Percentiles rank a stretch among this genome's conserved stretches.
These are phyloP conservation scores for Aspergillus sp. DNA, from an alignment of 2,329 filamentous ascomycete genomes.

Conservation along the genomic window DNA sequence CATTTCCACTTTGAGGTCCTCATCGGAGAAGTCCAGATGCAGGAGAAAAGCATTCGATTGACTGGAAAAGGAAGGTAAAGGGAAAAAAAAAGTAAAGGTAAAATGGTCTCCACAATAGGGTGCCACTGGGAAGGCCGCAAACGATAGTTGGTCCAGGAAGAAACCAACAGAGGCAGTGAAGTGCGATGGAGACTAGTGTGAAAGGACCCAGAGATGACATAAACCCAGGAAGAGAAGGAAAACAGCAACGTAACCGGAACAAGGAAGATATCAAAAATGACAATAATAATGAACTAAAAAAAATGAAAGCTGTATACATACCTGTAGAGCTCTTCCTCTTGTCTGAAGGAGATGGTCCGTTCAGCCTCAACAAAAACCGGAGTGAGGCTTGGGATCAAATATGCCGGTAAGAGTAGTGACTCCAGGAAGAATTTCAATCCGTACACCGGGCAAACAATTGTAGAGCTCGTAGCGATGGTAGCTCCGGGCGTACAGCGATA, in stretches of 20 bases:
- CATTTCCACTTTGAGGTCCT: neutral
- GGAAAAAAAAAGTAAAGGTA: conserved; percentile 4
- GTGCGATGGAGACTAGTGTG: neutral
- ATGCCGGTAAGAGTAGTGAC: conserved; percentile 15
- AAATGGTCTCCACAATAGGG: conserved; percentile 10
- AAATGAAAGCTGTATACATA: conserved; percentile 9
- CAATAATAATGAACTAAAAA: neutral
- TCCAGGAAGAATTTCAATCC: conserved; percentile 15
- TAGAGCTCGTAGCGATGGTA: neutral
- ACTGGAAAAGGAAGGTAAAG: conserved; percentile 1
- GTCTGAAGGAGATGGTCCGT: neutral
- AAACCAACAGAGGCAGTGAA: conserved; percentile 11
- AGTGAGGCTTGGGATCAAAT: neutral
- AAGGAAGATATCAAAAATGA: neutral
- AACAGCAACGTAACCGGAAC: neutral
- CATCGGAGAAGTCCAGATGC: conserved; percentile 6
- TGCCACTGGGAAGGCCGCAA: conserved; percentile 5
- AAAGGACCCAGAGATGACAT: conserved; percentile 8
- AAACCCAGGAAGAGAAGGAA: neutral
- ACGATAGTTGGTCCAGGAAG: conserved; percentile 8
- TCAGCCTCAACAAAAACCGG: neutral
- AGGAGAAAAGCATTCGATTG: conserved; percentile 7
- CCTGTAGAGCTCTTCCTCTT: conserved; percentile 14
- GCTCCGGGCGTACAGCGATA: neutral
- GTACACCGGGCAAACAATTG: conserved; percentile 4